These are phyloP conservation scores for Tylopilus sp. DNA, from an alignment of 768 basidiomycete species.

Conservation along the genomic window DNA sequence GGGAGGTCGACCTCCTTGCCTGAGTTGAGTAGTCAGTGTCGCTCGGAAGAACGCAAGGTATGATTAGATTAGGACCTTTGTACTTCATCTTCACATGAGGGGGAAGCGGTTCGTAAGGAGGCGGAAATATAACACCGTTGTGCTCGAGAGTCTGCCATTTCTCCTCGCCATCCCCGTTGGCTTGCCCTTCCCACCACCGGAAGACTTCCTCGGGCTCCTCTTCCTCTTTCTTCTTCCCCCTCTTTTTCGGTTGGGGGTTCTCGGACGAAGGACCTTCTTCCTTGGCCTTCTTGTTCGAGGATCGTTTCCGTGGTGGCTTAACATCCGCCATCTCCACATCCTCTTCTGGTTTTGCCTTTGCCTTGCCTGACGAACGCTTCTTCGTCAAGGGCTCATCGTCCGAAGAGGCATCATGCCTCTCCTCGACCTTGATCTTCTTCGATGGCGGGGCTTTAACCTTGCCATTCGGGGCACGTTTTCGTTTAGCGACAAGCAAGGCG, in stretches of 20 bases:
- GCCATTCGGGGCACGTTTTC: slow-evolving; percentile 44
- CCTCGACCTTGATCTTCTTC: slow-evolving; percentile 65
- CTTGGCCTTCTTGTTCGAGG: slow-evolving; percentile 51
- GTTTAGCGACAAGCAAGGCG: slow-evolving; percentile 42
- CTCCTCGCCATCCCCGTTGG: slow-evolving; percentile 67
- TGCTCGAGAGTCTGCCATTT: slow-evolving; percentile 98
- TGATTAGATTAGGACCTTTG: slow-evolving; percentile 57
- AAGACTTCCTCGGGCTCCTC: slow-evolving; percentile 65
- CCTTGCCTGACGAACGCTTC: slow-evolving; percentile 31
- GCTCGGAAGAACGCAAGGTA: slow-evolving; percentile 5
- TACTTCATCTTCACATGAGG: slow-evolving; percentile 89
- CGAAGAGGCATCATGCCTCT: slow-evolving; percentile 27
- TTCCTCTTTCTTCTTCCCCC: slow-evolving; percentile 56
- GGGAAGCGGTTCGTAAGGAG: slow-evolving; percentile 87
- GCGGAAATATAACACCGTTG: slow-evolving; percentile 92
- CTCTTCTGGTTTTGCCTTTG: slow-evolving; percentile 45
- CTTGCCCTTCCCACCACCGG: slow-evolving; percentile 84
- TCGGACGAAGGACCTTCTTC: slow-evolving; percentile 43
- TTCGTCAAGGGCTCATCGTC: slow-evolving; percentile 35
- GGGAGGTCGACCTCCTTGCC: slow-evolving; percentile 79
- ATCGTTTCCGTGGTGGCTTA: slow-evolving; percentile 43
- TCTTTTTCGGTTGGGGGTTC: slow-evolving; percentile 48
- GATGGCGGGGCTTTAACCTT: slow-evolving; percentile 52
- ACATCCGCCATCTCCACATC: slow-evolving; percentile 45
- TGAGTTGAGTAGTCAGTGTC: slow-evolving; percentile 33